These are phyloP conservation scores for Peniophora sp. DNA, from an alignment of 1,284 basidiomycete species.

Conservation along the genomic window DNA sequence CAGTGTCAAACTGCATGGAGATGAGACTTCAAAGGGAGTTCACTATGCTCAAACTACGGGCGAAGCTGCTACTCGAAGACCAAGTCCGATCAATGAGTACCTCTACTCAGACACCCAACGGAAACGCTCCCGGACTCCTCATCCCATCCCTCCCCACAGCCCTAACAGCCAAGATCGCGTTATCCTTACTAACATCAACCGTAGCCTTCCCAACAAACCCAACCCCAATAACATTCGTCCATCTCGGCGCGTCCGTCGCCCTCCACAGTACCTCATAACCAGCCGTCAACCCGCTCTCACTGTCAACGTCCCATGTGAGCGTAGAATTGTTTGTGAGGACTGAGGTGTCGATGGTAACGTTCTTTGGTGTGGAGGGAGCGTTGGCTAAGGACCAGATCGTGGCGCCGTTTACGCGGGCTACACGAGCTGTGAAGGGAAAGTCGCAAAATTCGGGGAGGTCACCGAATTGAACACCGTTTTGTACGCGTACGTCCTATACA, in stretches of 20 bases:
- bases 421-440: slow-evolving; percentile 39
- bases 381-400: slow-evolving; percentile 45
- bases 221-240: slow-evolving; percentile 41
- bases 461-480: slow-evolving; percentile 41
- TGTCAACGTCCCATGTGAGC: slow-evolving; percentile 34
- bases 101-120: slow-evolving; percentile 20
- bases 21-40: too few relatives aligned
- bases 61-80: too few relatives aligned
- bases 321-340: slow-evolving; percentile 47
- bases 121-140: slow-evolving; percentile 41
- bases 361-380: slow-evolving; percentile 42
- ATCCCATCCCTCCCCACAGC: slow-evolving; percentile 46
- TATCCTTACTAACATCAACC: slow-evolving; percentile 40
- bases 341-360: slow-evolving; percentile 34
- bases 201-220: slow-evolving; percentile 33
- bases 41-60: too few relatives aligned
- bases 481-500: slow-evolving; percentile 35
- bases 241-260: slow-evolving; percentile 35
- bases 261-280: slow-evolving; percentile 48
- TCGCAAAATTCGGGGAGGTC: slow-evolving; percentile 45
- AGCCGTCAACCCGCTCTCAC: slow-evolving; percentile 22
- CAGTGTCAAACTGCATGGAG: too few relatives aligned
- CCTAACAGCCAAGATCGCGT: slow-evolving; percentile 41
- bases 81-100: too few relatives aligned
- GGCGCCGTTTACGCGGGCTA: slow-evolving; percentile 44